Percentiles rank a stretch among this genome's conserved stretches.
These are phyloP conservation scores for Datisca glomerata DNA, from an alignment of 306 rosid genomes.

Conservation along the genomic window DNA sequence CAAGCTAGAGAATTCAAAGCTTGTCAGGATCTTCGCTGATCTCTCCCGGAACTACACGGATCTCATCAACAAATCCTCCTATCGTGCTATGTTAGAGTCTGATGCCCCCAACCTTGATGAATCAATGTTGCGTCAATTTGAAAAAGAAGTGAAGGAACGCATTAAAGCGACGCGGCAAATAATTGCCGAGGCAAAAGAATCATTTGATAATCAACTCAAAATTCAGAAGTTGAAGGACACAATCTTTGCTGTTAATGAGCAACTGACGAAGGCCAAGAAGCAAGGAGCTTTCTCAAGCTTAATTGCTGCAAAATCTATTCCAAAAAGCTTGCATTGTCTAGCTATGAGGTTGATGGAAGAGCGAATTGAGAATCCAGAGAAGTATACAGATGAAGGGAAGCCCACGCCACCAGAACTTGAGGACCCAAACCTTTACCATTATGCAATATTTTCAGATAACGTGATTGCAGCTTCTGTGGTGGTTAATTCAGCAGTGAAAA, in stretches of 20 bases:
- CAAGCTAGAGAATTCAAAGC: slow-evolving; percentile 4
- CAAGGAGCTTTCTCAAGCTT: slow-evolving; percentile 10
- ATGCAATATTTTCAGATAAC: slow-evolving; percentile 7
- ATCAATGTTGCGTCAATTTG: slow-evolving; percentile 4
- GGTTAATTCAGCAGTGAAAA: slow-evolving; percentile 8
- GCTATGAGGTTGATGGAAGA: slow-evolving; percentile 12
- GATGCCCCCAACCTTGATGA: background rate
- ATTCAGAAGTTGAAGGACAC: slow-evolving; percentile 9
- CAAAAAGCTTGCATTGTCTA: slow-evolving; percentile 7
- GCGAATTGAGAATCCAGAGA: slow-evolving; percentile 5
- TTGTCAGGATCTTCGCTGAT: slow-evolving; percentile 4
- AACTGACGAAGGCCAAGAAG: slow-evolving; percentile 7
- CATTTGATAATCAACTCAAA: slow-evolving; percentile 7
- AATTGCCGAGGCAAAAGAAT: slow-evolving; percentile 7
- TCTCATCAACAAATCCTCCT: slow-evolving; percentile 2
- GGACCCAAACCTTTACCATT: slow-evolving; percentile 8
- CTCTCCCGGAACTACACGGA: slow-evolving; percentile 4
- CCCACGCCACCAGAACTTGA: slow-evolving; percentile 3
- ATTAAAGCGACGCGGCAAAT: slow-evolving; percentile 8
- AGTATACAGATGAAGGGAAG: slow-evolving; percentile 6
- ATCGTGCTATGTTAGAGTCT: slow-evolving; percentile 2
- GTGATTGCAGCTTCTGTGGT: slow-evolving; percentile 8
- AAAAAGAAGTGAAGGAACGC: slow-evolving; percentile 8
- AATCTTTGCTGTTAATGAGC: slow-evolving; percentile 4
- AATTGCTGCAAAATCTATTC: slow-evolving; percentile 9